phyloP scores from a whole-genome alignment of 192 early-diverging fungal species.

The Backusella liffmaniae region DNA sequence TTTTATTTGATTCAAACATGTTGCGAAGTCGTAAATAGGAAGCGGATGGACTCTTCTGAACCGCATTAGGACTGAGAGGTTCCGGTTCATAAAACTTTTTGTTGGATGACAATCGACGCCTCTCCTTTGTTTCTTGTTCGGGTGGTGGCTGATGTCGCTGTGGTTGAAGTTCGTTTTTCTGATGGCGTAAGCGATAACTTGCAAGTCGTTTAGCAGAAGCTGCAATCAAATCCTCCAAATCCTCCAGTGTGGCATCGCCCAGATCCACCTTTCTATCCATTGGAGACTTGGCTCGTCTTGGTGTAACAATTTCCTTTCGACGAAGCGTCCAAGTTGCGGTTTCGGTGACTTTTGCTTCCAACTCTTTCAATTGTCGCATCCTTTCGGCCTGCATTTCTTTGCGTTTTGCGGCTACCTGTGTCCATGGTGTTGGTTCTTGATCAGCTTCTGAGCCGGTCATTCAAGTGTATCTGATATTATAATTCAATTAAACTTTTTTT shows the following conservation, averaged over 20 bases:
- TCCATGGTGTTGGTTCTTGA: slow-evolving; percentile 12
- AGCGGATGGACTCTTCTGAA: slow-evolving; percentile 6
- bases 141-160: background rate
- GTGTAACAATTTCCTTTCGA: slow-evolving; percentile 11
- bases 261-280: slow-evolving; percentile 13
- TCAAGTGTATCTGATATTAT: background rate
- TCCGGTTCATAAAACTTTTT: background rate
- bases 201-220: slow-evolving; percentile 27
- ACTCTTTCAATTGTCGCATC: slow-evolving; percentile 15
- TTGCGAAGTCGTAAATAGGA: slow-evolving; percentile 8
- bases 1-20: slow-evolving; percentile 4
- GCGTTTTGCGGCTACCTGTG: slow-evolving; percentile 14
- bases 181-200: slow-evolving; percentile 9
- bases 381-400: slow-evolving; percentile 17
- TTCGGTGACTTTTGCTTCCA: slow-evolving; percentile 18
- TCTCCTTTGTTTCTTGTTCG: too few relatives aligned
- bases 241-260: slow-evolving; percentile 24
- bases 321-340: slow-evolving; percentile 1
- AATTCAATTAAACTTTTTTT: background rate
- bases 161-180: background rate
- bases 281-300: background rate
- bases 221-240: slow-evolving; percentile 29
- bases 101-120: background rate
- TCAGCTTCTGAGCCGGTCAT: slow-evolving; percentile 3
- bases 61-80: background rate